phyloP scores from a whole-genome alignment of 768 basidiomycete genomes.

The Kockovaella imperatae region DNA sequence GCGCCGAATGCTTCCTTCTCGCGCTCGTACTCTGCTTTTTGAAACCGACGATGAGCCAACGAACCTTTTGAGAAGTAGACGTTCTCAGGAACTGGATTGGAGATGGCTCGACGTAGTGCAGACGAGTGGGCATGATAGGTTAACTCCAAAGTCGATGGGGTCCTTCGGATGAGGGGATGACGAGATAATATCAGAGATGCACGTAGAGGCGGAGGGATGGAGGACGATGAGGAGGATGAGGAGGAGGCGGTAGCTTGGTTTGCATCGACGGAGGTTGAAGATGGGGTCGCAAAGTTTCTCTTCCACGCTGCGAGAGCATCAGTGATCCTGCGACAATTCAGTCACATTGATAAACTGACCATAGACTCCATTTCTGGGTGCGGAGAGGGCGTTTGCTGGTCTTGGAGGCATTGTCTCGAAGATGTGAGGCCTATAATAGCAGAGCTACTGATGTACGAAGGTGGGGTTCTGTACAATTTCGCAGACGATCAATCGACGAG shows the following conservation, averaged over 20 bases:
- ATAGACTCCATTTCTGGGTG: not conserved
- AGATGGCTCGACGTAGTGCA: constrained; percentile 72
- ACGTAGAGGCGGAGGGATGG: constrained; percentile 15
- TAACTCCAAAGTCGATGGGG: constrained; percentile 62
- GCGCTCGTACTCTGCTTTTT: constrained; percentile 62
- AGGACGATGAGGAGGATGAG: constrained; percentile 1
- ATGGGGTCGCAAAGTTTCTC: not conserved
- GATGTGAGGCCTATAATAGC: too few species aligned
- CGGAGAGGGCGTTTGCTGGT: too few species aligned
- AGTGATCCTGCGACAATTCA: not conserved
- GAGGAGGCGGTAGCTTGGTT: not conserved
- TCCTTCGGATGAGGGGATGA: constrained; percentile 42
- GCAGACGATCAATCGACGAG: too few species aligned
- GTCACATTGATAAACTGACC: not conserved
- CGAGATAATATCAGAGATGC: constrained; percentile 46
- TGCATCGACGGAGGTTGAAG: too few species aligned
- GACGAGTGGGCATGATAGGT: constrained; percentile 78
- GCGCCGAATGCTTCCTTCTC: constrained; percentile 69
- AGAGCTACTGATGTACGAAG: too few species aligned
- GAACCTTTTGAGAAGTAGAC: constrained; percentile 94
- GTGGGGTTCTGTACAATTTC: too few species aligned
- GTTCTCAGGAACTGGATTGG: constrained; percentile 77
- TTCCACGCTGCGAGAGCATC: not conserved
- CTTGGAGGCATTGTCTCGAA: too few species aligned
- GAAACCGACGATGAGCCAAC: constrained; percentile 71